Evolutionary conservation across 768 basidiomycete species (phyloP), one percentile per base, ranked within the genome.

Genomic region (Suillus subalutaceus): DNA sequence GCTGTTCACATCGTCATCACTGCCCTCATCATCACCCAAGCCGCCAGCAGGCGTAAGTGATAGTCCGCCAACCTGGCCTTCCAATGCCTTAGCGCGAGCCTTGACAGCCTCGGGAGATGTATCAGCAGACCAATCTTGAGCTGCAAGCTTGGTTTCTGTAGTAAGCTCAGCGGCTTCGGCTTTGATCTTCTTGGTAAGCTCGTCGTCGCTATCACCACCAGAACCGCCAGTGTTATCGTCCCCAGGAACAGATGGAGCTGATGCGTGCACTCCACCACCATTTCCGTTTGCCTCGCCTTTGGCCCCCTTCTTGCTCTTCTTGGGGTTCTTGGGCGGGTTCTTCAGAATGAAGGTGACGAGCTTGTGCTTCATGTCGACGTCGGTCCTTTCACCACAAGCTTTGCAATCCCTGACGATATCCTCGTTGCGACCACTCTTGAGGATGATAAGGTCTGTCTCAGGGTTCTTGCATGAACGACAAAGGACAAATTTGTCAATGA

Each of bases 391-490:
- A 63, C 97, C 97, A 72, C 97, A 99, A 35, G 97, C 97, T 80
- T 99, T 98, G 86, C 97, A 99, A 79, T 99, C 96, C 67, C 96
- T 89, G 70, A 92, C 88, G 75, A 99, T 95, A 70, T 92, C 88
- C 72, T 98, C 97, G 65, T 79, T 83, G 37, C 86, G 80, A 60
- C 96, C 95, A 65, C 75, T 81, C 79, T 94, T 96, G 77, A 94
- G 88, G 76, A 99, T 87, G 81, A 94, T 80, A 55, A 98, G 88
- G 73, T 98, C 96, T 40, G 97, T 99, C 81, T 99, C 97, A 13
- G 97, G 97, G 77, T 99, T 99, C 83, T 99, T 98, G 91, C 97
- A 99, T 12, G 92, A 88, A 66, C 90, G 90, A 82, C 97, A 99
- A 18, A 99, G 89, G 53, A 99, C 95, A 71, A 97, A 99, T 80